Evolutionary conservation across 2,329 filamentous ascomycete species (phyloP).

Genomic region (Verticillium nubilum): DNA sequence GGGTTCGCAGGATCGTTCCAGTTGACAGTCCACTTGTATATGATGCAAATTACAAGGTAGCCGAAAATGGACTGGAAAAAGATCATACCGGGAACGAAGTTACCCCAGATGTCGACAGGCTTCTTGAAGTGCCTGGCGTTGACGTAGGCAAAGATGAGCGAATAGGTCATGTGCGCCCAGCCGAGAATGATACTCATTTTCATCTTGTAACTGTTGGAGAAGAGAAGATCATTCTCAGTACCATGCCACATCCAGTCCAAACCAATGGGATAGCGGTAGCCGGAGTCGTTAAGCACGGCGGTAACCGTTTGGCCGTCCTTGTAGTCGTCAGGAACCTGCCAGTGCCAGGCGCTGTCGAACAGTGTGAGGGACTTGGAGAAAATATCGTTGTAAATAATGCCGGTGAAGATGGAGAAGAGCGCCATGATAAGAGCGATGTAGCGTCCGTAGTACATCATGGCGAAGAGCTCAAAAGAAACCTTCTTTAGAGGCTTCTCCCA

Average conservation of each 20-base stretch:
- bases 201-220: slow-evolving; percentile 99
- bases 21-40: slow-evolving; percentile 96
- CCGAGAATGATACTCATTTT: slow-evolving; percentile 97
- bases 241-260: slow-evolving; percentile 96
- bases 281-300: slow-evolving; percentile 59
- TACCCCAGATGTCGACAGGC: slow-evolving; percentile 93
- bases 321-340: slow-evolving; percentile 61
- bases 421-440: slow-evolving; percentile 99
- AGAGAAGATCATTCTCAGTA: slow-evolving; percentile 89
- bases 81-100: slow-evolving; percentile 97
- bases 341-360: slow-evolving; percentile 88
- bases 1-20: slow-evolving; percentile 61
- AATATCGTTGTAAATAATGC: slow-evolving; percentile 94
- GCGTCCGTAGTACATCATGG: slow-evolving; percentile 97
- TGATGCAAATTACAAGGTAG: slow-evolving; percentile 86
- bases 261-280: slow-evolving; percentile 91
- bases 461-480: slow-evolving; percentile 86
- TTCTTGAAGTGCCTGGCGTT: slow-evolving; percentile 94
- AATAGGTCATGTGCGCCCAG: slow-evolving; percentile 99
- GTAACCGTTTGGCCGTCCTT: slow-evolving; percentile 57
- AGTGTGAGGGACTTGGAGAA: slow-evolving; percentile 92
- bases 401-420: slow-evolving; percentile 93
- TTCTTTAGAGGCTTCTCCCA: slow-evolving; percentile 93
- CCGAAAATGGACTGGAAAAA: slow-evolving; percentile 99
- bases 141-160: slow-evolving; percentile 84